Evolutionary conservation across 1,284 basidiomycete genomes (phyloP).

Genomic region (Trichosporon ovoides): DNA sequence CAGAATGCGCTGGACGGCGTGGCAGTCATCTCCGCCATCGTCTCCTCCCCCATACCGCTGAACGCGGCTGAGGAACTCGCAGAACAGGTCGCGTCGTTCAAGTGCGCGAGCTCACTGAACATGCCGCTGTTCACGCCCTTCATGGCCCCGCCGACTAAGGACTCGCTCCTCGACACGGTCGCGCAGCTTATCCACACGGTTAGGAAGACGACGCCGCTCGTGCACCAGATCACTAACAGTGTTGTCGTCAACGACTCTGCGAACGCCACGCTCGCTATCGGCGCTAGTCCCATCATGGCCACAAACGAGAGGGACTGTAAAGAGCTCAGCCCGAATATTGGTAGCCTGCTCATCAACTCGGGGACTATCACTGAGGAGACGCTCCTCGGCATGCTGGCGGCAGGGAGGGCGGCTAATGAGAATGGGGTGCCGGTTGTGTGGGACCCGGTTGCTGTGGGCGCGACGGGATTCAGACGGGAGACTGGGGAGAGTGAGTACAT

Average conservation of each 20-base stretch:
- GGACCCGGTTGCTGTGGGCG: conserved; percentile 91
- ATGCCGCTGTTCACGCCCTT: conserved; percentile 14
- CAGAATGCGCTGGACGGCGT: conserved; percentile 65
- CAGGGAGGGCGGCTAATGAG: conserved; percentile 66
- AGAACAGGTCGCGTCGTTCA: conserved; percentile 42
- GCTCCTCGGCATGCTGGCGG: conserved; percentile 67
- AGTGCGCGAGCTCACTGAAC: conserved; percentile 19
- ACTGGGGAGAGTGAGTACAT: conserved; percentile 51
- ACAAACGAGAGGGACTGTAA: conserved; percentile 74
- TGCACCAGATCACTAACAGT: conserved; percentile 78
- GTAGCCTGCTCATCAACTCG: conserved; percentile 79
- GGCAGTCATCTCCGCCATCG: conserved; percentile 86
- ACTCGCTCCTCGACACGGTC: no score
- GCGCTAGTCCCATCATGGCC: conserved; percentile 92
- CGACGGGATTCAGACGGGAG: conserved; percentile 65
- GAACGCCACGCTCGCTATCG: conserved; percentile 82
- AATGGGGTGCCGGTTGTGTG: conserved; percentile 77
- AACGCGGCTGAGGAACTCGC: conserved; percentile 53
- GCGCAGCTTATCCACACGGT: conserved; percentile 57
- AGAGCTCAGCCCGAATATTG: conserved; percentile 65
- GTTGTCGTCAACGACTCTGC: conserved; percentile 88
- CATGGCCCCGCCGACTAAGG: background rate
- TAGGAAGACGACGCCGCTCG: conserved; percentile 59
- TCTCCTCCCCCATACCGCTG: conserved; percentile 62
- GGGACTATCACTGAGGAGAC: conserved; percentile 67